Evolutionary conservation across 495 filamentous ascomycete genomes (phyloP), one percentile per base, ranked within the genome.

Genomic region (Cryomyces minteri): DNA sequence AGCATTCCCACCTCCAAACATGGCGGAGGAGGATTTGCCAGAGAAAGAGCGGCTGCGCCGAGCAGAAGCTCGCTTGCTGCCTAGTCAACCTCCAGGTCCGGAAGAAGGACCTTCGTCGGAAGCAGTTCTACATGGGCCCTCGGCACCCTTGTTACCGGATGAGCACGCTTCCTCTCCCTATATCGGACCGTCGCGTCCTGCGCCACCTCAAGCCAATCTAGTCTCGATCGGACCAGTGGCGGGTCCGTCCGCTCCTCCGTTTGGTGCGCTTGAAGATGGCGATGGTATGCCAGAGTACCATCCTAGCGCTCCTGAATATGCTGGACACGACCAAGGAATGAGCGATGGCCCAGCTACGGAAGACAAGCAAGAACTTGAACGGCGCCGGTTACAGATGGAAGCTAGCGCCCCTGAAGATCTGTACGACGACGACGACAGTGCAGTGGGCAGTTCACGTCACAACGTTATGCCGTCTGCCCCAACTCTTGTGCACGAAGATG

Each of bases 331-430:
- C 12, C 34, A 14, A 38, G 34, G 12, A 2, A 38, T 10, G 34
- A 10, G 34, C 34, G 34, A 9, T 14, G 12, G 34, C 34, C 34
- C 18, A 25, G 34, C 34, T 36, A 62, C 61, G n/a, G 83, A 86
- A 25, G 88, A 94, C 55, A 94, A 94, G 58, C 77, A 81, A 53
- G 88, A 94, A 54, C 67, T 85, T 18, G 84, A 94, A 55, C 73
- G 83, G 5, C 76, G 70, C 41, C 70, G 84, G 46, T 61, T 94
- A 4, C 63, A 88, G 41, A 69, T 71, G 48, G 77, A 85, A 53
- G 75, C 76, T 0, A 88, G 81, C 55, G 73, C 81, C 4, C 87
- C 86, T 7, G 58, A 67, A 10, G 62, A 68, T 28, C 64, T 69
- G 40, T 63, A 65, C 0, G 65, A 65, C 25, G 67, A 75, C 33